phyloP scores from a whole-genome alignment of 2,329 filamentous ascomycete species.

The Sclerotinia minor region DNA sequence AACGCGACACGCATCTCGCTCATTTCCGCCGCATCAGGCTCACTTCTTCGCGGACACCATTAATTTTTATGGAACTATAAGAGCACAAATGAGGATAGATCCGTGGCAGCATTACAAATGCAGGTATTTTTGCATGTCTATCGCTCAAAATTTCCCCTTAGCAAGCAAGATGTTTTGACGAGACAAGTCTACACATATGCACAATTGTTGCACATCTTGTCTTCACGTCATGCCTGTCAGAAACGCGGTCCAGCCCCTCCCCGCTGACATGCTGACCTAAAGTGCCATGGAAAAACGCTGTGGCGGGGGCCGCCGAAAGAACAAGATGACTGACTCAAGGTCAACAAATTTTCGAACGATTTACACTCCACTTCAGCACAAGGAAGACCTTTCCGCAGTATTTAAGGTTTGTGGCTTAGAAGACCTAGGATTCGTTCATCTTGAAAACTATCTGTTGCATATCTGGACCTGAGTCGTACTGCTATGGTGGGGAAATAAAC shows the following conservation, averaged over 20 bases:
- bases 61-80: neutral
- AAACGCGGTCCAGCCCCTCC: neutral
- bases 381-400: neutral
- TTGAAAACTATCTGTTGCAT: neutral
- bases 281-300: neutral
- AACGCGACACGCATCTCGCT: neutral
- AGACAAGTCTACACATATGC: neutral
- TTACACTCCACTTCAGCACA: neutral
- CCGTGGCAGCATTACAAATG: neutral
- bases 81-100: neutral
- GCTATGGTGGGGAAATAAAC: neutral
- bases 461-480: neutral
- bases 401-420: neutral
- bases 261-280: neutral
- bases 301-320: neutral
- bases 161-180: neutral
- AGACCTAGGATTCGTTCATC: neutral
- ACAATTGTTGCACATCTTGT: slow-evolving; percentile 7
- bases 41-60: neutral
- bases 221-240: slow-evolving; percentile 7
- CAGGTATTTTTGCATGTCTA: neutral
- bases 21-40: neutral
- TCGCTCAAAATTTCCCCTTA: slow-evolving; percentile 1
- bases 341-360: neutral
- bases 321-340: slow-evolving; percentile 10